Evolutionary conservation across 2,329 filamentous ascomycete genomes (phyloP).

Genomic region (Nakataea oryzae): DNA sequence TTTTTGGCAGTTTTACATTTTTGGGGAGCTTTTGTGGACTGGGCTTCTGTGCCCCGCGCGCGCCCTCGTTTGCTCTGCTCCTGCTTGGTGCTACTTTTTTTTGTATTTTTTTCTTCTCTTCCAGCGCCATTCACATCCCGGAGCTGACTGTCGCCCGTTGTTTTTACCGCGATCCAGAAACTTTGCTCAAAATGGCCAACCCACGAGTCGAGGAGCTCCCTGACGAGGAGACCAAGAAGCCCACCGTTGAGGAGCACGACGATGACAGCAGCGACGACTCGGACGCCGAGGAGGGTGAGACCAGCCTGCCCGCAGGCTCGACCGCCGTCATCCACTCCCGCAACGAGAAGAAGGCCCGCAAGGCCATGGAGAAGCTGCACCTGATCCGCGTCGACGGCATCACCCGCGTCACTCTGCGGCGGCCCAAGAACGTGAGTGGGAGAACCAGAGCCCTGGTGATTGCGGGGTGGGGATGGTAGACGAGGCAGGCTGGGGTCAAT

Average conservation of each 20-base stretch:
- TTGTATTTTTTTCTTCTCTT: not conserved
- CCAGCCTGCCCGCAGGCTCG: constrained; percentile 65
- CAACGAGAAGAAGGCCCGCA: constrained; percentile 99
- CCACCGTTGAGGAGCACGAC: constrained; percentile 64
- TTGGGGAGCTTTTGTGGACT: not conserved
- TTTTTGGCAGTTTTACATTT: not conserved
- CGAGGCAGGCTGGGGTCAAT: not conserved
- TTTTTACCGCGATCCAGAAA: constrained; percentile 9
- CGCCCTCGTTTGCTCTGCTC: not conserved
- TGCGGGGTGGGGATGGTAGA: not conserved
- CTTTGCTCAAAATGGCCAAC: constrained; percentile 72
- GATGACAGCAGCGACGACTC: constrained; percentile 64
- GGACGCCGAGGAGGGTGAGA: constrained; percentile 62
- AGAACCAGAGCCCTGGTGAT: not conserved
- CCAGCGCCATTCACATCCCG: not conserved
- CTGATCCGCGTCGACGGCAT: constrained; percentile 94
- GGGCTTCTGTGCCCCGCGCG: not conserved
- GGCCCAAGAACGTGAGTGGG: constrained; percentile 92
- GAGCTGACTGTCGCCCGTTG: not conserved
- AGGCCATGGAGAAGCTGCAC: constrained; percentile 97
- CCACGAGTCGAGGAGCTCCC: constrained; percentile 95
- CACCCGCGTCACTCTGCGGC: constrained; percentile 92
- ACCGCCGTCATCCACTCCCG: constrained; percentile 90
- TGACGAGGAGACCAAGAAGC: constrained; percentile 81
- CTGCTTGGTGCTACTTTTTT: no score